Evolutionary conservation across 1,284 basidiomycete species (phyloP).

Genomic region (Moesziomyces aphidis): DNA sequence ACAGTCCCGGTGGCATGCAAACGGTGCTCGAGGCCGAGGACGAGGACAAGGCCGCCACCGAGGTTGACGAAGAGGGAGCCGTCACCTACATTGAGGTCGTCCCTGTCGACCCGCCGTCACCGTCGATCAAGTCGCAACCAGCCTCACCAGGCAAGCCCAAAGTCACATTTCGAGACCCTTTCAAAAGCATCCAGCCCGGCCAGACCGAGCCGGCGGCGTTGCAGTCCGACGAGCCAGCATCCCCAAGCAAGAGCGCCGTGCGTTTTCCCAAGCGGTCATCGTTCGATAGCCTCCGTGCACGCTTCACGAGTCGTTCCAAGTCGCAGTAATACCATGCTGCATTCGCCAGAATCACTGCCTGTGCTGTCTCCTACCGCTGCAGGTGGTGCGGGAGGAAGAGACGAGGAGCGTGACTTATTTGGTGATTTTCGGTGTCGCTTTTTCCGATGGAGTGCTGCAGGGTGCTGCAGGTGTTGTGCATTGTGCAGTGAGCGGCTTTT

Average conservation of each 20-base stretch:
- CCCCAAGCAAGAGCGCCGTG: constrained; percentile 2
- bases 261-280: constrained; percentile 17
- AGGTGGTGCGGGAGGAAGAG: too few relatives aligned
- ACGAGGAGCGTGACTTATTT: too few relatives aligned
- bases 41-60: constrained; percentile 2
- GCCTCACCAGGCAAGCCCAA: constrained; percentile 4
- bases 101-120: constrained; percentile 4
- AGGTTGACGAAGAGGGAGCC: not conserved
- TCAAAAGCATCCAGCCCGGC: constrained; percentile 1
- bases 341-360: too few relatives aligned
- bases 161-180: constrained; percentile 25
- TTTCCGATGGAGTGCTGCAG: too few relatives aligned
- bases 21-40: constrained; percentile 22
- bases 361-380: too few relatives aligned
- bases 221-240: constrained; percentile 1
- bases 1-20: constrained; percentile 18
- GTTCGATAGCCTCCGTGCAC: constrained; percentile 21
- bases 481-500: too few relatives aligned
- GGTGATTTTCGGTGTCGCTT: too few relatives aligned
- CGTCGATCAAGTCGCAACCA: not conserved
- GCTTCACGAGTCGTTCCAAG: constrained; percentile 21
- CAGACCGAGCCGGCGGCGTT: constrained; percentile 4
- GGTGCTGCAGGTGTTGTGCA: too few relatives aligned
- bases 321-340: constrained; percentile 11
- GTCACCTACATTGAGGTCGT: constrained; percentile 14